Conservation (phyloP, 768 basidiomycete species). For the Pleurotus eryngii region DNA sequence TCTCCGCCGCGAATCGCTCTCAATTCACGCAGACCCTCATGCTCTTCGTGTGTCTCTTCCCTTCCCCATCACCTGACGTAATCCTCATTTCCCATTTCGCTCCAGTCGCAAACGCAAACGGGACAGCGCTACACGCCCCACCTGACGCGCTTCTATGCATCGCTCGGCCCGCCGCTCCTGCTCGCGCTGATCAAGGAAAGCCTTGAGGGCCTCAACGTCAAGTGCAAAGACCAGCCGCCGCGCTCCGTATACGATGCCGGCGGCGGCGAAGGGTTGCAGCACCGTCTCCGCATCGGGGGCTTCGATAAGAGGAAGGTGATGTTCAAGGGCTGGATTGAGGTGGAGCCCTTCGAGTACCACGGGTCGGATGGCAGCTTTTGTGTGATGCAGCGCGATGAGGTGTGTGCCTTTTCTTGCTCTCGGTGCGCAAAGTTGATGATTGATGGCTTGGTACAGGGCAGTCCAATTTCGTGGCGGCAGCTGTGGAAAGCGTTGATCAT, state of each 20-base stretch:
- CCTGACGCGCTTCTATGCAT: conserved; percentile 79
- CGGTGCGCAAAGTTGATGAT: not conserved
- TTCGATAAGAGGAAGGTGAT: conserved; percentile 58
- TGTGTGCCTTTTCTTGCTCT: conserved; percentile 27
- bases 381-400: conserved; percentile 67
- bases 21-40: conserved; percentile 81
- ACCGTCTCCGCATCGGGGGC: conserved; percentile 60
- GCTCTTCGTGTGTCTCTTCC: conserved; percentile 65
- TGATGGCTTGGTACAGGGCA: conserved; percentile 44
- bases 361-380: conserved; percentile 59
- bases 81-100: not conserved
- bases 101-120: conserved; percentile 77
- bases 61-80: not conserved
- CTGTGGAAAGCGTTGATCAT: conserved; percentile 66
- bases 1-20: conserved; percentile 49
- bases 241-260: conserved; percentile 6
- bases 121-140: conserved; percentile 71
- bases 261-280: not conserved
- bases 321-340: conserved; percentile 73
- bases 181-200: conserved; percentile 52
- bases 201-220: conserved; percentile 45
- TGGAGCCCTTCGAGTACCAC: conserved; percentile 56
- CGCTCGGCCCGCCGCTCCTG: conserved; percentile 50
- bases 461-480: conserved; percentile 74
- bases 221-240: conserved; percentile 40